Evolutionary conservation across 148 eudicot genomes (phyloP).

Genomic region (Chenopodium suecicum): DNA sequence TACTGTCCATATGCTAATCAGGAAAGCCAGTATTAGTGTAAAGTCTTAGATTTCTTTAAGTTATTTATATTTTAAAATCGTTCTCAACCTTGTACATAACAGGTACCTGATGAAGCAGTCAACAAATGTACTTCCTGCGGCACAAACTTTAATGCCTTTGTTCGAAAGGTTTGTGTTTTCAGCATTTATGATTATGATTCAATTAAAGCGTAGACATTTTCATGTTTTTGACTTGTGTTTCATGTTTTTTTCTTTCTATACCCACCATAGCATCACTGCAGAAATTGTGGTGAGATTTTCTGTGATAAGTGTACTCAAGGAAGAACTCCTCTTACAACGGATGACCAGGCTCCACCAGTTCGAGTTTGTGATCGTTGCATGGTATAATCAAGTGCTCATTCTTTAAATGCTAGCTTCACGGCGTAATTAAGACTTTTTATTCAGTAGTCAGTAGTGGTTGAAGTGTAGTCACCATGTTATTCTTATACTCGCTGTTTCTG

Average conservation of each 20-base stretch:
- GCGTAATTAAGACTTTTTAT: background rate
- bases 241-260: slow-evolving; percentile 4
- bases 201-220: background rate
- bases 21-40: background rate
- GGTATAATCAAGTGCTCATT: slow-evolving; percentile 46
- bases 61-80: too few species aligned
- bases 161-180: slow-evolving; percentile 56
- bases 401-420: background rate
- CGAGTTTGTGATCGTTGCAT: slow-evolving; percentile 94
- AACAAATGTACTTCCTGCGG: slow-evolving; percentile 67
- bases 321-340: slow-evolving; percentile 72
- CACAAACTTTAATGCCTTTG: slow-evolving; percentile 72
- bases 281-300: slow-evolving; percentile 93
- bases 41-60: background rate
- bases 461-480: background rate
- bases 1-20: background rate
- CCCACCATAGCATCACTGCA: slow-evolving; percentile 84
- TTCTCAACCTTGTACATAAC: slow-evolving; percentile 15
- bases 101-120: slow-evolving; percentile 98
- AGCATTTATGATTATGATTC: background rate
- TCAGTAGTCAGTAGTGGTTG: background rate
- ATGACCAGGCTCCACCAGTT: slow-evolving; percentile 70
- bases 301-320: slow-evolving; percentile 98
- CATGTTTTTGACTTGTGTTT: slow-evolving; percentile 6
- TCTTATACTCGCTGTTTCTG: background rate